phyloP scores from a whole-genome alignment of 1,284 basidiomycete genomes.

The Cutaneotrichosporon sp. region DNA sequence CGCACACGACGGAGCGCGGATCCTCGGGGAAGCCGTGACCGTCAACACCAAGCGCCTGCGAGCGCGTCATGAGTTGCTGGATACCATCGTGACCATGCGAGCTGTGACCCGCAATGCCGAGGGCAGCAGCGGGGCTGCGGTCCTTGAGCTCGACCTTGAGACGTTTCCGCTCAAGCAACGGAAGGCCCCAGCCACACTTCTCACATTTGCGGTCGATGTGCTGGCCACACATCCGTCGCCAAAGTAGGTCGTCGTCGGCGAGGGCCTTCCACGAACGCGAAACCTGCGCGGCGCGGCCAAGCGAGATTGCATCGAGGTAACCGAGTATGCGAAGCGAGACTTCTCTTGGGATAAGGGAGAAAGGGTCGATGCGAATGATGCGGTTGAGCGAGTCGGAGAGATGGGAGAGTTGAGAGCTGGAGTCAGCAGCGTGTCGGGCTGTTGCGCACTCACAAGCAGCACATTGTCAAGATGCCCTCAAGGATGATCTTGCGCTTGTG shows the following conservation, averaged over 20 bases:
- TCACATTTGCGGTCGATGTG: slow-evolving; percentile 96
- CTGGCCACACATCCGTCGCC: slow-evolving; percentile 96
- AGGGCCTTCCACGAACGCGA: slow-evolving; percentile 77
- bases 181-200: slow-evolving; percentile 97
- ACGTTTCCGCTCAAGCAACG: slow-evolving; percentile 65
- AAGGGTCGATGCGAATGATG: slow-evolving; percentile 93
- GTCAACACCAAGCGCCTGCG: slow-evolving; percentile 26
- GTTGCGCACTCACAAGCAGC: slow-evolving; percentile 65
- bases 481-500: slow-evolving; percentile 87
- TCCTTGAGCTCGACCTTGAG: slow-evolving; percentile 47
- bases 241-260: slow-evolving; percentile 93
- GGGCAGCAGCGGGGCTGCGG: slow-evolving; percentile 34
- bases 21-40: not conserved
- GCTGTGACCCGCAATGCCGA: slow-evolving; percentile 39
- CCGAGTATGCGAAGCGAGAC: slow-evolving; percentile 83
- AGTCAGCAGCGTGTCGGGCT: not conserved
- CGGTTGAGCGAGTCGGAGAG: slow-evolving; percentile 85
- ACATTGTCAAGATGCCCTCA: slow-evolving; percentile 98
- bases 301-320: slow-evolving; percentile 89
- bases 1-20: slow-evolving; percentile 11
- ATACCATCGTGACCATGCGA: slow-evolving; percentile 24
- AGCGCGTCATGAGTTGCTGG: slow-evolving; percentile 28
- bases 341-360: slow-evolving; percentile 84
- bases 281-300: slow-evolving; percentile 94
- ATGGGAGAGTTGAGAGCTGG: slow-evolving; percentile 79